These are phyloP conservation scores for Lagerstroemia speciosa DNA, from an alignment of 345 rosid species.

Conservation along the genomic window DNA sequence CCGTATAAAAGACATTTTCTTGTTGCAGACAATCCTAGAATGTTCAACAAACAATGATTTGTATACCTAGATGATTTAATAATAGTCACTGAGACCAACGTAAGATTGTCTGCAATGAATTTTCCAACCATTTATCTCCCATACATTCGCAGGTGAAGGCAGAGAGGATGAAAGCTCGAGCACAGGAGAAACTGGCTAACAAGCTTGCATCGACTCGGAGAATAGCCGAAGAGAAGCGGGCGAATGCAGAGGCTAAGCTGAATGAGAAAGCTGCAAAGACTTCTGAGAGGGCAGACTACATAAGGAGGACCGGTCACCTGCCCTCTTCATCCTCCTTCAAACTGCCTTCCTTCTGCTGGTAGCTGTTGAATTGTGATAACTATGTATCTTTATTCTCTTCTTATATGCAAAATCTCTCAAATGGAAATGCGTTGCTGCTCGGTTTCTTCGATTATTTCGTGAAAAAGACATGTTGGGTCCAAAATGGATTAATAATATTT, in stretches of 20 bases:
- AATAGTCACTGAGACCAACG: neutral
- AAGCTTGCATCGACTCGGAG: constrained; percentile 69
- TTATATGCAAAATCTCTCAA: neutral
- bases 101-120: neutral
- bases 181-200: constrained; percentile 58
- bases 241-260: constrained; percentile 73
- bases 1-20: neutral
- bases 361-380: constrained; percentile 6
- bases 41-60: too few species aligned
- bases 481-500: neutral
- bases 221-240: constrained; percentile 77
- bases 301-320: constrained; percentile 78
- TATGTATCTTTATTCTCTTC: neutral
- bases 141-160: constrained; percentile 48
- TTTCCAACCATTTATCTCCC: neutral
- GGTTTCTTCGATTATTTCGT: neutral
- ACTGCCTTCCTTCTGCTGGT: constrained; percentile 75
- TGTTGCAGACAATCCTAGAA: neutral
- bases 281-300: constrained; percentile 72
- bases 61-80: neutral
- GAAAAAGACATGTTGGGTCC: constrained; percentile 1
- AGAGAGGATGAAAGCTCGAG: constrained; percentile 77
- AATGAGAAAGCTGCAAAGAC: constrained; percentile 69
- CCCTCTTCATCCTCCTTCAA: constrained; percentile 66
- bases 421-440: neutral